These are phyloP conservation scores for Clarireedia monteithiana DNA, from an alignment of 2,329 filamentous ascomycete genomes.

Conservation along the genomic window DNA sequence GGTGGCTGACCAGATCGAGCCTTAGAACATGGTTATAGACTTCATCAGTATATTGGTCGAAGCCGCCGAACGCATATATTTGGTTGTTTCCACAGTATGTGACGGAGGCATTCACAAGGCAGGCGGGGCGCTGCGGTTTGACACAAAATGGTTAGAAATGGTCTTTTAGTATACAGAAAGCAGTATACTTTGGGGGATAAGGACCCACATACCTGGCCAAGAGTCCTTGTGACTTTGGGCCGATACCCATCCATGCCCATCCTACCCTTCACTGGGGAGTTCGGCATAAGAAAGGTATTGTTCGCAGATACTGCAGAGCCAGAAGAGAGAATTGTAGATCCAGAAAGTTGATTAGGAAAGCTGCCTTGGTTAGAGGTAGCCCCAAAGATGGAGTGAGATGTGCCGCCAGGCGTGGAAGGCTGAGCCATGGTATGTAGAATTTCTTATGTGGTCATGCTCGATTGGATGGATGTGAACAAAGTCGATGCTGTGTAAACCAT, in stretches of 20 bases:
- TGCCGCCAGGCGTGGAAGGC: slow-evolving; percentile 37
- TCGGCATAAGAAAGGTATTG: slow-evolving; percentile 87
- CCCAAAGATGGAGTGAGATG: slow-evolving; percentile 41
- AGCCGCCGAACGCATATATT: slow-evolving; percentile 97
- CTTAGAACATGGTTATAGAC: slow-evolving; percentile 96
- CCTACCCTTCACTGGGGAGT: slow-evolving; percentile 65
- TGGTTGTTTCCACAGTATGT: slow-evolving; percentile 98
- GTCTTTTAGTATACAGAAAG: neutral
- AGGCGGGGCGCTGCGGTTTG: slow-evolving; percentile 59
- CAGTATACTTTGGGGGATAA: neutral
- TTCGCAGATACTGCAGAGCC: slow-evolving; percentile 49
- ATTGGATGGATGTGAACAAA: neutral
- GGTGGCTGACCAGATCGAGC: slow-evolving; percentile 77
- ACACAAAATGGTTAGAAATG: neutral
- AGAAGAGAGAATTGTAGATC: slow-evolving; percentile 31
- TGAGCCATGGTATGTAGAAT: slow-evolving; percentile 32
- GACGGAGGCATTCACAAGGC: slow-evolving; percentile 94
- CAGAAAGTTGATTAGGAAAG: slow-evolving; percentile 15
- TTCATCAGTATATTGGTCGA: slow-evolving; percentile 98
- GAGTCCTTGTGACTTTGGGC: slow-evolving; percentile 72
- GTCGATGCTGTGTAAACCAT: slow-evolving; percentile 2
- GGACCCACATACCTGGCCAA: slow-evolving; percentile 45
- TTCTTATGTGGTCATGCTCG: slow-evolving; percentile 16
- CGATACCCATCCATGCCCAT: slow-evolving; percentile 66
- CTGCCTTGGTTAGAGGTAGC: slow-evolving; percentile 24